These are phyloP conservation scores for Priceomyces castillae DNA, from an alignment of 805 yeast genomes.

Conservation along the genomic window DNA sequence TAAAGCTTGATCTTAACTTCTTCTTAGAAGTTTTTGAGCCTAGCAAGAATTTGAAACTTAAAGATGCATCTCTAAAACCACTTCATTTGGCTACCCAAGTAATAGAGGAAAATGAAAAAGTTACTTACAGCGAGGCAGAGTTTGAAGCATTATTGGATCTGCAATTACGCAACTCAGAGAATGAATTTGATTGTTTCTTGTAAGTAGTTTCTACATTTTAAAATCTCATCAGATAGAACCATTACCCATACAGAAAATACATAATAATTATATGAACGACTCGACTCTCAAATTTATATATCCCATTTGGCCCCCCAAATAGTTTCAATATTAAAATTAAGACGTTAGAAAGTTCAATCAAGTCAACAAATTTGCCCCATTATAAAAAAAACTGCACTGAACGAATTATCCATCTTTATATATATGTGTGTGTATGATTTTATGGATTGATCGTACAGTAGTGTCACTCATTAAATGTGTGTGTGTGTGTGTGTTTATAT, in stretches of 20 bases:
- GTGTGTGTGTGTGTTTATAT: background rate
- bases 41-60: conserved; percentile 30
- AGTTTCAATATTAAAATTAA: background rate
- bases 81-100: conserved; percentile 30
- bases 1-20: conserved; percentile 37
- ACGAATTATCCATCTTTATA: no score
- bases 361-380: background rate
- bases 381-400: background rate
- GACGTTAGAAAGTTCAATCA: background rate
- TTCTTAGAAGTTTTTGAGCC: conserved; percentile 39
- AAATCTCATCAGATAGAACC: background rate
- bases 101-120: conserved; percentile 23
- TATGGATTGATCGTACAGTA: background rate
- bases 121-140: conserved; percentile 22
- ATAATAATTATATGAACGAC: conserved; percentile 5
- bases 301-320: conserved; percentile 5
- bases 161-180: conserved; percentile 26
- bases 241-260: conserved; percentile 4
- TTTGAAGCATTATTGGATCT: conserved; percentile 27
- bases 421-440: background rate
- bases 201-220: background rate
- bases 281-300: conserved; percentile 3
- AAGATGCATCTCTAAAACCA: conserved; percentile 32
- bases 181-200: conserved; percentile 34
- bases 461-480: background rate